Evolutionary conservation across 164 flowering plant genomes (phyloP).

Genomic region (Vitis labrusca): DNA sequence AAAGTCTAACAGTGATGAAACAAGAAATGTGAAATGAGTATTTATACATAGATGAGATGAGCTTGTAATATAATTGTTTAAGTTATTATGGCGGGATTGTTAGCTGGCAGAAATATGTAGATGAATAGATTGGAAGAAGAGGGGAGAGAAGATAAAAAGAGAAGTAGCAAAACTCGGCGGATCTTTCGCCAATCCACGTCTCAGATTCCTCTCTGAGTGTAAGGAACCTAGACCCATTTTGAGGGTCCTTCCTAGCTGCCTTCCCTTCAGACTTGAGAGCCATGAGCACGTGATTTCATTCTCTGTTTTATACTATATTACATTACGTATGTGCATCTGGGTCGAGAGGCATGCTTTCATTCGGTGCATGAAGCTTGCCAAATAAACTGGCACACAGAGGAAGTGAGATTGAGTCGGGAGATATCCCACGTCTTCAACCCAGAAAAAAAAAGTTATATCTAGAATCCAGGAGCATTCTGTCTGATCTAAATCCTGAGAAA

Average conservation of each 20-base stretch:
- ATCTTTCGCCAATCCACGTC: slow-evolving; percentile 61
- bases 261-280: slow-evolving; percentile 13
- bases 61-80: background rate
- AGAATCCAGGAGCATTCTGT: too few relatives aligned
- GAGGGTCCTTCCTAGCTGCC: slow-evolving; percentile 13
- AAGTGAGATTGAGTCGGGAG: too few relatives aligned
- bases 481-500: too few relatives aligned
- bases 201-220: slow-evolving; percentile 34
- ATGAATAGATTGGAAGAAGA: slow-evolving; percentile 3
- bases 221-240: slow-evolving; percentile 16
- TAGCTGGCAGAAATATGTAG: slow-evolving; percentile 54
- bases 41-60: background rate
- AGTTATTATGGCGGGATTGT: slow-evolving; percentile 40
- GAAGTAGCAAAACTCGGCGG: slow-evolving; percentile 62
- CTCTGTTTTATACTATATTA: background rate
- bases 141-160: slow-evolving; percentile 13
- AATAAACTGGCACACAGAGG: too few relatives aligned
- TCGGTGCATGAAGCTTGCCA: too few relatives aligned
- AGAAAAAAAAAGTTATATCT: too few relatives aligned
- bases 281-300: slow-evolving; percentile 23
- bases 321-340: slow-evolving; percentile 9
- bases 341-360: too few relatives aligned
- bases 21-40: slow-evolving; percentile 13
- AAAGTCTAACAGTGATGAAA: slow-evolving; percentile 8
- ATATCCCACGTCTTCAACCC: too few relatives aligned